Evolutionary conservation across 2,329 filamentous ascomycete species (phyloP).

Genomic region (Penicillium sp.): DNA sequence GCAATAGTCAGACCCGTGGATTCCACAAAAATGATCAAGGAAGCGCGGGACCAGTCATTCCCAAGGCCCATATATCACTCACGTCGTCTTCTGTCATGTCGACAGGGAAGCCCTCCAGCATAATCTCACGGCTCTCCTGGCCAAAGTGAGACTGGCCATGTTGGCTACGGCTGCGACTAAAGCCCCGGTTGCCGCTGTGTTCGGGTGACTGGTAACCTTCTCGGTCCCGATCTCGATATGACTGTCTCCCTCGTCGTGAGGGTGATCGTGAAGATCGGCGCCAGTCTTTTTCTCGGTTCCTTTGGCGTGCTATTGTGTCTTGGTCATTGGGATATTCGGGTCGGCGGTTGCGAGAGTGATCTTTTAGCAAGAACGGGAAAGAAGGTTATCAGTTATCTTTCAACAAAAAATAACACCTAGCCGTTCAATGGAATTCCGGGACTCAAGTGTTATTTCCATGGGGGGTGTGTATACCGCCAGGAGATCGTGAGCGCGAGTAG

Average conservation of each 20-base stretch:
- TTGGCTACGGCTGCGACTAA: constrained; percentile 37
- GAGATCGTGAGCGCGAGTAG: constrained; percentile 42
- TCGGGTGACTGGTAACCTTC: constrained; percentile 47
- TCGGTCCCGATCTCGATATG: constrained; percentile 47
- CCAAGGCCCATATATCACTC: constrained; percentile 27
- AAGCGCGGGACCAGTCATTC: background rate
- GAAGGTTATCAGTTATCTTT: constrained; percentile 39
- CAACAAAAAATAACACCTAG: constrained; percentile 7
- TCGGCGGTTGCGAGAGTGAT: constrained; percentile 39
- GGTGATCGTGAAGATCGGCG: constrained; percentile 35
- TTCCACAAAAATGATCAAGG: background rate
- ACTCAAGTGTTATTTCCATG: constrained; percentile 34
- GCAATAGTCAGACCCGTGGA: constrained; percentile 35
- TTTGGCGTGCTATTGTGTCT: constrained; percentile 32
- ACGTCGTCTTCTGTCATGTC: constrained; percentile 54
- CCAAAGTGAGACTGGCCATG: constrained; percentile 37
- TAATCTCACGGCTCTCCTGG: constrained; percentile 50
- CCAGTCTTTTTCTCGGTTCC: constrained; percentile 36
- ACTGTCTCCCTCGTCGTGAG: constrained; percentile 36
- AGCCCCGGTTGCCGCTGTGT: constrained; percentile 35
- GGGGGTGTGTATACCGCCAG: constrained; percentile 47
- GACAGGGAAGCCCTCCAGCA: constrained; percentile 51
- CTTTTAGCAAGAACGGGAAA: constrained; percentile 31
- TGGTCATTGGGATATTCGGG: constrained; percentile 35
- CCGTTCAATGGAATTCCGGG: constrained; percentile 1